Evolutionary conservation across 768 basidiomycete genomes (phyloP).

Genomic region (Auriscalpium vulgare): DNA sequence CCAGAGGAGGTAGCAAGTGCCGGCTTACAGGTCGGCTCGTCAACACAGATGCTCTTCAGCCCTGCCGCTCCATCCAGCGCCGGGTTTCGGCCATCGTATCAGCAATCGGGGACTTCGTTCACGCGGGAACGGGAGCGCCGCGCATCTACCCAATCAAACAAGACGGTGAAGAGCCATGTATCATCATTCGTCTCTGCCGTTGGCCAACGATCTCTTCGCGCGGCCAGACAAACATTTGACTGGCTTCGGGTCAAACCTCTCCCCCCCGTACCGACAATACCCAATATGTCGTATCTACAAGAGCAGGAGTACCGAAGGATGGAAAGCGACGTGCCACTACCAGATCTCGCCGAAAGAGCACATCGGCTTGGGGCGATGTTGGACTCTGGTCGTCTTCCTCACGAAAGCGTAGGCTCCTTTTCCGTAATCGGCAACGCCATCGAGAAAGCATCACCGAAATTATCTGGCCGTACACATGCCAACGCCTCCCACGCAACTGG

Average conservation of each 20-base stretch:
- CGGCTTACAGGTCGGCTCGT: background rate
- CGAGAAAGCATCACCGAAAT: background rate
- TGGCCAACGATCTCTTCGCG: slow-evolving; percentile 9
- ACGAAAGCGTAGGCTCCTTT: slow-evolving; percentile 30
- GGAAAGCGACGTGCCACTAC: slow-evolving; percentile 44
- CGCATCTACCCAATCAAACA: slow-evolving; percentile 35
- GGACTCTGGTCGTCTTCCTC: slow-evolving; percentile 47
- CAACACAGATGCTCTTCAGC: background rate
- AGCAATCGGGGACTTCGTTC: background rate
- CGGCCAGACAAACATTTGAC: slow-evolving; percentile 3
- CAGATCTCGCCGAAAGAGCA: slow-evolving; percentile 44
- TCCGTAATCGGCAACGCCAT: background rate
- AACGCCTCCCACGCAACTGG: slow-evolving; percentile 1
- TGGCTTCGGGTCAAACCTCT: slow-evolving; percentile 47
- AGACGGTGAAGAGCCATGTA: slow-evolving; percentile 32
- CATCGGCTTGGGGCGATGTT: slow-evolving; percentile 39
- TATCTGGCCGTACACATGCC: too few relatives aligned
- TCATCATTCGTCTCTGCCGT: slow-evolving; percentile 42
- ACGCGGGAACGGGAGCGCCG: slow-evolving; percentile 15
- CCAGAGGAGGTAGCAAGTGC: background rate
- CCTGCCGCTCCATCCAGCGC: background rate
- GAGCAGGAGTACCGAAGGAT: slow-evolving; percentile 34
- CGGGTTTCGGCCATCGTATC: background rate
- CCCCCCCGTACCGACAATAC: slow-evolving; percentile 49
- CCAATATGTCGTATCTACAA: slow-evolving; percentile 34